phyloP scores from a whole-genome alignment of 2,329 filamentous ascomycete species.

The Penicillium crustosum region DNA sequence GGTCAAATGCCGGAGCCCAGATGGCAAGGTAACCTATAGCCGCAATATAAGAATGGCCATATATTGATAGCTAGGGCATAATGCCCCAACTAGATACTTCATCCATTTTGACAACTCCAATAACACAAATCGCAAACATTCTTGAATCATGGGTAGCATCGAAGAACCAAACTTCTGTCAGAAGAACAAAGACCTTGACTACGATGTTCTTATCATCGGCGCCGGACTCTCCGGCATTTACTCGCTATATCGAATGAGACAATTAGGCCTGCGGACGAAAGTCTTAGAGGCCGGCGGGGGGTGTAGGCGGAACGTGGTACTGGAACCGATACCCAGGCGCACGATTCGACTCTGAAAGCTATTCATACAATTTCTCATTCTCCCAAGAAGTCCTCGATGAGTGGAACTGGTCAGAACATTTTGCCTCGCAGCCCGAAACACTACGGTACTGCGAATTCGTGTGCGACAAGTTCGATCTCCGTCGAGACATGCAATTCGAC shows the following conservation, averaged over 20 bases:
- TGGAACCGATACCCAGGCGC: constrained; percentile 53
- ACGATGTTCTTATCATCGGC: constrained; percentile 19
- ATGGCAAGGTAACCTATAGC: background rate
- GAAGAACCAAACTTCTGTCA: background rate
- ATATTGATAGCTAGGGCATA: background rate
- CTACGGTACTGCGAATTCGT: constrained; percentile 13
- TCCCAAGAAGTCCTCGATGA: constrained; percentile 3
- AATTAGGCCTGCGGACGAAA: constrained; percentile 3
- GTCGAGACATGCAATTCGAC: constrained; percentile 12
- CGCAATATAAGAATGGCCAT: background rate
- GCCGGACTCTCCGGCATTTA: constrained; percentile 19
- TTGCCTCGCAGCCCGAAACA: constrained; percentile 12
- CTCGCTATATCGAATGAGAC: constrained; percentile 7
- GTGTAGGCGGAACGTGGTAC: constrained; percentile 40
- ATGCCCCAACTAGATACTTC: background rate
- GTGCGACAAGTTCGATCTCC: constrained; percentile 5
- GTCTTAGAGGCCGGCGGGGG: constrained; percentile 14
- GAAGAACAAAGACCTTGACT: background rate
- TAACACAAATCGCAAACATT: background rate
- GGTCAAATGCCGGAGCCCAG: background rate
- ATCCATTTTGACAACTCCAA: background rate
- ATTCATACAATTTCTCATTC: constrained; percentile 20
- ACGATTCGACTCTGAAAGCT: constrained; percentile 59
- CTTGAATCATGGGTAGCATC: background rate
- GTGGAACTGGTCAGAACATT: constrained; percentile 14